Evolutionary conservation across 179 eudicot genomes (phyloP).

Genomic region (Pouteria campechiana): DNA sequence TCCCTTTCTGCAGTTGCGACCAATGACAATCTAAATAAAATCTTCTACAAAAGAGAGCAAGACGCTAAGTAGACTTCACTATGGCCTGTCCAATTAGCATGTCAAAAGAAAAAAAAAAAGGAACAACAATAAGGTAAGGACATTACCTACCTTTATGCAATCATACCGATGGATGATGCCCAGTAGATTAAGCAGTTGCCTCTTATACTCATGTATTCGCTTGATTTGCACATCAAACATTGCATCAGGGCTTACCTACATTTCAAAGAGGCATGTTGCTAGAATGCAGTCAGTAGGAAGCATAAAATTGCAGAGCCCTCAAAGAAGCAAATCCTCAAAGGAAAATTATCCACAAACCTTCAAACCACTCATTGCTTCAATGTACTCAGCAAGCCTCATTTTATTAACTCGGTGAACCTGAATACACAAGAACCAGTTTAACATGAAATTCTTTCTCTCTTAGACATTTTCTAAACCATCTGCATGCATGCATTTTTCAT

Average conservation of each 20-base stretch:
- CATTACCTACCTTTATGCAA: conserved; percentile 24
- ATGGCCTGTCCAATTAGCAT: too few relatives aligned
- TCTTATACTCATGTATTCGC: conserved; percentile 23
- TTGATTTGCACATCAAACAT: conserved; percentile 26
- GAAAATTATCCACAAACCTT: conserved; percentile 6
- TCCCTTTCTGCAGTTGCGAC: too few relatives aligned
- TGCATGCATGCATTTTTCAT: not conserved
- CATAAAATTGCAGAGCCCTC: not conserved
- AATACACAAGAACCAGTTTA: not conserved
- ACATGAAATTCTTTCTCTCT: too few relatives aligned
- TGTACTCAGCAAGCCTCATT: conserved; percentile 23
- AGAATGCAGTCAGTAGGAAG: not conserved
- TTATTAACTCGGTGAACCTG: conserved; percentile 16
- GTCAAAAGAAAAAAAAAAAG: not conserved
- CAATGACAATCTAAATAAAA: too few relatives aligned
- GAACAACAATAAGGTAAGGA: too few relatives aligned
- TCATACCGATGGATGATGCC: conserved; percentile 22
- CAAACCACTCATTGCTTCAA: conserved; percentile 19
- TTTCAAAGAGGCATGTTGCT: too few relatives aligned
- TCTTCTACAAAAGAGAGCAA: too few relatives aligned
- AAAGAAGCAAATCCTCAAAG: not conserved
- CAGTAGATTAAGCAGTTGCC: conserved; percentile 17
- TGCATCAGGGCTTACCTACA: conserved; percentile 20
- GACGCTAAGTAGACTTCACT: too few relatives aligned
- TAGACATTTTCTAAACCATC: not conserved